A percentile compares a stretch with the other conserved stretches of the same genome.
These are phyloP conservation scores for Salix viminalis DNA, from an alignment of 345 rosid species.

Conservation along the genomic window DNA sequence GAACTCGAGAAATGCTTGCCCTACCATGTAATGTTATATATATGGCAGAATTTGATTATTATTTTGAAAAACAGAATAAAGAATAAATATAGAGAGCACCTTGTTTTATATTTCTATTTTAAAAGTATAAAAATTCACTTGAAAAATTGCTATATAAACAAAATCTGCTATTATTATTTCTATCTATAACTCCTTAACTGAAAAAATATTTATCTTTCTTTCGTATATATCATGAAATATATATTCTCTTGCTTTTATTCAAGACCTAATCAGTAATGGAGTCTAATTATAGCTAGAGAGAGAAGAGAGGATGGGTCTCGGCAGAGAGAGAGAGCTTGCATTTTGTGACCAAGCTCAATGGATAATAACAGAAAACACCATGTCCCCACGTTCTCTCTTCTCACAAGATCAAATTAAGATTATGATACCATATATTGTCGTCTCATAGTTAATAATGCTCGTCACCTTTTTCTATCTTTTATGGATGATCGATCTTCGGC, in stretches of 20 bases:
- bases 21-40: no score
- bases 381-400: background rate
- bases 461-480: background rate
- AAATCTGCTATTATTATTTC: no score
- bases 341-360: background rate
- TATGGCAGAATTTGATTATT: no score
- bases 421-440: background rate
- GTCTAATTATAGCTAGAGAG: background rate
- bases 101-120: no score
- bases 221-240: no score
- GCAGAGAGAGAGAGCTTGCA: background rate
- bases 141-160: no score
- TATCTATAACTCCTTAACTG: no score
- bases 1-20: background rate
- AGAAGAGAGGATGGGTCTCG: background rate
- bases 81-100: no score
- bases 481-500: background rate
- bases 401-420: background rate
- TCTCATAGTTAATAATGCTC: background rate
- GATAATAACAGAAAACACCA: background rate
- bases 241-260: background rate
- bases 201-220: no score
- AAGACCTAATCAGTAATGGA: background rate
- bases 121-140: no score
- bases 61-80: no score